Evolutionary conservation across 805 yeast genomes (phyloP).

Genomic region (Cyberlindnera sargentensis): DNA sequence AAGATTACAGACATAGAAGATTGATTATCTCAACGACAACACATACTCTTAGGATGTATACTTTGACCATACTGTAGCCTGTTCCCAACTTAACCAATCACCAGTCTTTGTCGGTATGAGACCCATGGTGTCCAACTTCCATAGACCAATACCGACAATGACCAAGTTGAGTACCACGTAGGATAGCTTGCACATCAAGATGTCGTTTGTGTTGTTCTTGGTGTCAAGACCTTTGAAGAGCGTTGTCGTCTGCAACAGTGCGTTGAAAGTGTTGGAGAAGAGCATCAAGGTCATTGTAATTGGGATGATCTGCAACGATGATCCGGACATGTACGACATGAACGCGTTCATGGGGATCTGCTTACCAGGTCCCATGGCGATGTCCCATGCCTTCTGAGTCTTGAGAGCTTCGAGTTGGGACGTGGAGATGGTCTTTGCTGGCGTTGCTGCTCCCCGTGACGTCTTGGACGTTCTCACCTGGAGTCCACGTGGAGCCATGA

Average conservation of each 20-base stretch:
- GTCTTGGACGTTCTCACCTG: no score
- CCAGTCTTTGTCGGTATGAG: conserved; percentile 78
- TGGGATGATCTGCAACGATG: conserved; percentile 82
- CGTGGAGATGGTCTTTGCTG: no score
- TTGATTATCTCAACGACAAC: no score
- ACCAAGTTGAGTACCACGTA: conserved; percentile 43
- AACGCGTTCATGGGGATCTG: conserved; percentile 82
- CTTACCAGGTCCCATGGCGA: conserved; percentile 78
- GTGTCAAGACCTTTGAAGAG: conserved; percentile 46
- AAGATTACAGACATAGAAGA: neutral
- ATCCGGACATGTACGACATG: conserved; percentile 92
- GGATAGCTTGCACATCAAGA: conserved; percentile 21
- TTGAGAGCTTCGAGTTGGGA: no score
- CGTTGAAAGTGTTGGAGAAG: conserved; percentile 68
- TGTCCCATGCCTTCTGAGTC: conserved; percentile 67
- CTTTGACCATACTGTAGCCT: conserved; percentile 21
- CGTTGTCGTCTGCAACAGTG: conserved; percentile 50
- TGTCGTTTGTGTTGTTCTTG: conserved; percentile 27
- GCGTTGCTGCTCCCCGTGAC: no score
- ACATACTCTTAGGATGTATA: neutral
- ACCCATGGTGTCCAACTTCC: conserved; percentile 85
- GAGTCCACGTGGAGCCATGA: no score
- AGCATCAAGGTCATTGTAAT: conserved; percentile 85
- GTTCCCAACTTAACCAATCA: conserved; percentile 92
- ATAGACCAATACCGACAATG: conserved; percentile 67